These are phyloP conservation scores for Suillus brevipes DNA, from an alignment of 768 basidiomycete genomes.

Conservation along the genomic window DNA sequence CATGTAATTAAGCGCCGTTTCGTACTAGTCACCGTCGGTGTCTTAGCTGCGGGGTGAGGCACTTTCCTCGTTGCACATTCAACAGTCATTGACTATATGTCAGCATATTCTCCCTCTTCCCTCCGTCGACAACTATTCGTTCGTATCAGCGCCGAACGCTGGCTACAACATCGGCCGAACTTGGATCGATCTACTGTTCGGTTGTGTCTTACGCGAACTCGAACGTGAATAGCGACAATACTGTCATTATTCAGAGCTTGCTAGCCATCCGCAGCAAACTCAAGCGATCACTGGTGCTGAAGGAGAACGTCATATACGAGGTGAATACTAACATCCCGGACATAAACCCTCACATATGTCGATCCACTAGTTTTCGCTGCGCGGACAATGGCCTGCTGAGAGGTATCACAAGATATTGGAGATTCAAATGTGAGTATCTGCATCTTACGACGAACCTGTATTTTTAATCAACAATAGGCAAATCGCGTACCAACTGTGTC, in stretches of 20 bases:
- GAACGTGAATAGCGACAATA: slow-evolving; percentile 51
- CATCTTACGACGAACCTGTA: background rate
- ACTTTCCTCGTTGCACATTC: background rate
- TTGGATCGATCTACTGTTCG: slow-evolving; percentile 74
- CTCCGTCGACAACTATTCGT: slow-evolving; percentile 75
- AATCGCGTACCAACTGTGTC: slow-evolving; percentile 65
- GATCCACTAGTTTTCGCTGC: slow-evolving; percentile 60
- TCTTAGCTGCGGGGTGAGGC: slow-evolving; percentile 73
- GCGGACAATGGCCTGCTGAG: slow-evolving; percentile 79
- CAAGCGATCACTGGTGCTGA: slow-evolving; percentile 55
- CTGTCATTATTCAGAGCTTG: slow-evolving; percentile 61
- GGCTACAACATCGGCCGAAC: slow-evolving; percentile 63
- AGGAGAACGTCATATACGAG: slow-evolving; percentile 66
- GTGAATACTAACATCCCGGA: slow-evolving; percentile 34
- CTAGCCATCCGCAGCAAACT: slow-evolving; percentile 76
- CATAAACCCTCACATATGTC: slow-evolving; percentile 3
- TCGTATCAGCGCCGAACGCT: slow-evolving; percentile 70
- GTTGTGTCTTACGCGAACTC: slow-evolving; percentile 72
- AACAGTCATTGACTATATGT: slow-evolving; percentile 8
- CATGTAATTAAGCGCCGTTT: slow-evolving; percentile 52
- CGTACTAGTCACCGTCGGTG: slow-evolving; percentile 68
- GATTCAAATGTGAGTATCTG: slow-evolving; percentile 56
- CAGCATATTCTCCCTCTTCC: slow-evolving; percentile 70
- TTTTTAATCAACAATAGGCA: slow-evolving; percentile 44
- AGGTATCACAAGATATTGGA: slow-evolving; percentile 71